These are phyloP conservation scores for Dicorynia guianensis DNA, from an alignment of 306 rosid genomes.

Conservation along the genomic window DNA sequence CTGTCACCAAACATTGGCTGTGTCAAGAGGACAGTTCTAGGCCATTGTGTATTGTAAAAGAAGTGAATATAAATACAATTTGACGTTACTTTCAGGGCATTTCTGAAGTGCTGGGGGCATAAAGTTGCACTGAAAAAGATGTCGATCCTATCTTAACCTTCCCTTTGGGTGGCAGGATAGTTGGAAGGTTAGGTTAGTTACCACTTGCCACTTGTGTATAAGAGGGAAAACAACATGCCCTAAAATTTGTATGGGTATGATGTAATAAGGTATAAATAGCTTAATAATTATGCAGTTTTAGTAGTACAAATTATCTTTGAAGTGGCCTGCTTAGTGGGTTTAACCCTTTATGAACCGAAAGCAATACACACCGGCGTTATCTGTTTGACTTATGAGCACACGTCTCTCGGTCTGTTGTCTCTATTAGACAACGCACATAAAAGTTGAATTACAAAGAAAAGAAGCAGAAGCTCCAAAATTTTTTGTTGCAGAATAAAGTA, in stretches of 20 bases:
- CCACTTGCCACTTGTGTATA: slow-evolving; percentile 1
- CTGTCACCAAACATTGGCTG: not conserved
- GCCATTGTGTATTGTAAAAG: not conserved
- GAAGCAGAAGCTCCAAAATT: not conserved
- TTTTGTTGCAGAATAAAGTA: not conserved
- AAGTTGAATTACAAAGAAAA: not conserved
- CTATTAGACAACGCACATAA: not conserved
- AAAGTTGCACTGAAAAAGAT: slow-evolving; percentile 55
- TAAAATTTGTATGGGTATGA: not conserved
- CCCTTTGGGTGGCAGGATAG: slow-evolving; percentile 40
- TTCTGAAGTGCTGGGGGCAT: slow-evolving; percentile 38
- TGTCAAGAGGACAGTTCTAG: slow-evolving; percentile 8
- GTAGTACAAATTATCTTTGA: not conserved
- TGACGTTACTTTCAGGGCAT: slow-evolving; percentile 30
- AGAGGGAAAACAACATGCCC: not conserved
- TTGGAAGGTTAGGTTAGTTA: slow-evolving; percentile 36
- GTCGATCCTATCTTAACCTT: slow-evolving; percentile 43
- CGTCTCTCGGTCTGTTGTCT: slow-evolving; percentile 19
- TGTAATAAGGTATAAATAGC: not conserved
- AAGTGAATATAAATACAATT: not conserved
- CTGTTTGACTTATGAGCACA: not conserved
- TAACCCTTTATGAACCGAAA: slow-evolving; percentile 6
- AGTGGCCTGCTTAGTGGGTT: slow-evolving; percentile 28
- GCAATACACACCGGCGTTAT: slow-evolving; percentile 10
- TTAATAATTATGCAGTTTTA: slow-evolving; percentile 23